Percentiles rank a stretch among this genome's conserved stretches.
Conservation (phyloP, 2,329 filamentous ascomycete genomes). For the Xylaria sp. region DNA sequence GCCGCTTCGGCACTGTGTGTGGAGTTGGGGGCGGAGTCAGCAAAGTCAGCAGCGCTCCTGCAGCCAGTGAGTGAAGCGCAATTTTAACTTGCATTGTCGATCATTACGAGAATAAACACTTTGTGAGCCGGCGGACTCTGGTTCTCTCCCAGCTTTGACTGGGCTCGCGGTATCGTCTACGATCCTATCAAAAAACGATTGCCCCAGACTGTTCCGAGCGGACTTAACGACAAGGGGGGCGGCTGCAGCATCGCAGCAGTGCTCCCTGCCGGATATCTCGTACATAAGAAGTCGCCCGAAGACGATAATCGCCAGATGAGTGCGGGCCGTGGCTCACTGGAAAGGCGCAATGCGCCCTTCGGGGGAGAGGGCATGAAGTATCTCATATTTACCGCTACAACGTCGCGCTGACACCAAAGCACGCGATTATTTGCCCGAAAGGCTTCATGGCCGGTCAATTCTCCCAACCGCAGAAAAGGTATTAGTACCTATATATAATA, state of each 20-base stretch:
- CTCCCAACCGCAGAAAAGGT: conserved; percentile 11
- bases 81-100: conserved; percentile 27
- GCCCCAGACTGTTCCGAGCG: not conserved
- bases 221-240: too few species aligned
- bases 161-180: not conserved
- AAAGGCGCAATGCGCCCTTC: not conserved
- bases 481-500: conserved; percentile 16
- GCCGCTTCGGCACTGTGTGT: conserved; percentile 21
- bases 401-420: conserved; percentile 11
- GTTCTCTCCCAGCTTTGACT: conserved; percentile 18
- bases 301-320: not conserved
- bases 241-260: too few species aligned
- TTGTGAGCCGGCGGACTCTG: conserved; percentile 8
- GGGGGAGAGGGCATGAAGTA: not conserved
- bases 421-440: conserved; percentile 22
- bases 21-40: conserved; percentile 27
- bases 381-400: not conserved
- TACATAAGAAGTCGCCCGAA: too few species aligned
- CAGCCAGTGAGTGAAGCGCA: conserved; percentile 25
- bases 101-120: conserved; percentile 18
- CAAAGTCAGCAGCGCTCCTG: conserved; percentile 29
- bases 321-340: conserved; percentile 11
- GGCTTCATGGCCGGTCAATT: conserved; percentile 10
- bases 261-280: too few species aligned
- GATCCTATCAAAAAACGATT: not conserved